A percentile compares a stretch with the other conserved stretches of the same genome.
Conservation (phyloP, 345 rosid species). For the Orychophragmus violaceus region DNA sequence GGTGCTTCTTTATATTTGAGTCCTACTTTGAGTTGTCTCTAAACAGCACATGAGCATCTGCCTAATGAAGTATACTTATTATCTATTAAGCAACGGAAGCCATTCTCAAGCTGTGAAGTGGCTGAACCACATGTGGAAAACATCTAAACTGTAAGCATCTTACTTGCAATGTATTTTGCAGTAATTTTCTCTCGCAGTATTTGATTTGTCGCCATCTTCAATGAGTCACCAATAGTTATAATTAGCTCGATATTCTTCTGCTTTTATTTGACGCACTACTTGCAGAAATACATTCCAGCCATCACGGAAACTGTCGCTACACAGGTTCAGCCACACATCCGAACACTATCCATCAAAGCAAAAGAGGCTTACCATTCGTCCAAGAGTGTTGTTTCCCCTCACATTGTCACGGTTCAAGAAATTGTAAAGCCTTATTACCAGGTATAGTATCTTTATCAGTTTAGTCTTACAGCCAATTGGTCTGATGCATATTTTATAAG, state of each 20-base stretch:
- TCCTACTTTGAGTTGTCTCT: neutral
- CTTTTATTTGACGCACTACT: neutral
- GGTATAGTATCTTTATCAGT: constrained; percentile 36
- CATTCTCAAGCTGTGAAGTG: constrained; percentile 62
- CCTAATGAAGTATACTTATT: constrained; percentile 5
- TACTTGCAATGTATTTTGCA: neutral
- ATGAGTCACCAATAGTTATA: neutral
- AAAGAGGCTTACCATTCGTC: constrained; percentile 59
- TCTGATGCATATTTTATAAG: neutral
- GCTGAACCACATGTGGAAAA: constrained; percentile 72
- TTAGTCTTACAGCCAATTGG: neutral
- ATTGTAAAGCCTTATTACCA: constrained; percentile 74
- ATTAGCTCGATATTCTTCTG: neutral
- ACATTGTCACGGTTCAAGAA: constrained; percentile 51
- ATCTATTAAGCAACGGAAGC: constrained; percentile 53
- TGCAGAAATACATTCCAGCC: constrained; percentile 76
- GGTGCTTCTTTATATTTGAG: constrained; percentile 38
- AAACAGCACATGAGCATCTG: neutral
- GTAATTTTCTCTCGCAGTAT: neutral
- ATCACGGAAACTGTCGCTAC: constrained; percentile 48
- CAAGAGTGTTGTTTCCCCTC: constrained; percentile 56
- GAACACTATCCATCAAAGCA: constrained; percentile 45
- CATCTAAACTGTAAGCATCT: constrained; percentile 57
- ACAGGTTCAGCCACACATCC: constrained; percentile 62
- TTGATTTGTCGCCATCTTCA: no score